Evolutionary conservation across 352 stramenopile genomes (phyloP).

Genomic region (Globisporangium alternatum): DNA sequence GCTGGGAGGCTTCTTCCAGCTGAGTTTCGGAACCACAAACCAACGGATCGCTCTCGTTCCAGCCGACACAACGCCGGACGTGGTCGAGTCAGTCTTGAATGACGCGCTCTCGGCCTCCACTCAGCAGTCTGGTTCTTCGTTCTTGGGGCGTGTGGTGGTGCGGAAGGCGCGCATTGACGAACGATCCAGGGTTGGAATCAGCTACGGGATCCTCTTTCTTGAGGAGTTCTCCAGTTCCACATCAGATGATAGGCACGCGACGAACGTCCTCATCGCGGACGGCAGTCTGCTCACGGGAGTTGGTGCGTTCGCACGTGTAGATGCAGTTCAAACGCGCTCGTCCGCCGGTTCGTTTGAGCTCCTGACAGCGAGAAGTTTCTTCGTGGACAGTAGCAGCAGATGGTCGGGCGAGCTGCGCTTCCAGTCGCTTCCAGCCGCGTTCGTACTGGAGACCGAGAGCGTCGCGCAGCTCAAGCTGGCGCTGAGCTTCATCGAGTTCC

Average conservation of each 20-base stretch:
- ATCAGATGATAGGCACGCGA: background rate
- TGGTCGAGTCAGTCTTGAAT: slow-evolving; percentile 16
- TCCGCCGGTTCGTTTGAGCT: slow-evolving; percentile 13
- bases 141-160: slow-evolving; percentile 9
- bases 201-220: slow-evolving; percentile 19
- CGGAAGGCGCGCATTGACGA: slow-evolving; percentile 15
- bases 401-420: slow-evolving; percentile 9
- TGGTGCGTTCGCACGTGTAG: slow-evolving; percentile 16
- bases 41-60: background rate
- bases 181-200: slow-evolving; percentile 5
- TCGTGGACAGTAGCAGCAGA: background rate
- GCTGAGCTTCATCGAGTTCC: slow-evolving; percentile 2
- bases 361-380: background rate
- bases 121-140: background rate
- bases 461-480: slow-evolving; percentile 1
- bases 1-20: slow-evolving; percentile 21
- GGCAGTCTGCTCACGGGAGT: slow-evolving; percentile 11
- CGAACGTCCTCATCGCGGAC: slow-evolving; percentile 2
- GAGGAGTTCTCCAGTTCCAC: slow-evolving; percentile 7
- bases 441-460: slow-evolving; percentile 2
- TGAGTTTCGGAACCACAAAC: slow-evolving; percentile 12
- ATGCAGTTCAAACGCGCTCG: slow-evolving; percentile 3
- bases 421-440: slow-evolving; percentile 1
- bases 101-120: slow-evolving; percentile 1
- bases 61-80: slow-evolving; percentile 7